Evolutionary conservation across 768 basidiomycete species (phyloP).

Genomic region (Termitomyces sp.): DNA sequence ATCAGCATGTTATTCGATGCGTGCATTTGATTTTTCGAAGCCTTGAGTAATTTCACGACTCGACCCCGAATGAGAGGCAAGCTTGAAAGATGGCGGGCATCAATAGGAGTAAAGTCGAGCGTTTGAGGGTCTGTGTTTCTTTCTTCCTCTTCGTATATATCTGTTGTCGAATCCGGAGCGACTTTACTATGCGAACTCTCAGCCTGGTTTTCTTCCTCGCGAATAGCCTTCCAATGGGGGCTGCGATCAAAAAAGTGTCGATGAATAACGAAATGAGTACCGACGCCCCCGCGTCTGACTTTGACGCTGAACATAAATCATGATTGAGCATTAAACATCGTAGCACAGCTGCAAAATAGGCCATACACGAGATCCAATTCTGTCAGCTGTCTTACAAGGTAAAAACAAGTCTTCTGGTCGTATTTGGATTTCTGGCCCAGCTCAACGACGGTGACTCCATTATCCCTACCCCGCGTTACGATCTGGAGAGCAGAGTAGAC

Average conservation of each 20-base stretch:
- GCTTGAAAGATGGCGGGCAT: slow-evolving; percentile 75
- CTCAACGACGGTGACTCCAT: slow-evolving; percentile 75
- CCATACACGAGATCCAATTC: slow-evolving; percentile 72
- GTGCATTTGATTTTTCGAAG: slow-evolving; percentile 68
- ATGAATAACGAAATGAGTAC: slow-evolving; percentile 77
- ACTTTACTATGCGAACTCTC: slow-evolving; percentile 26
- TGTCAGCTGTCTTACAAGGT: slow-evolving; percentile 74
- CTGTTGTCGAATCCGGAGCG: slow-evolving; percentile 14
- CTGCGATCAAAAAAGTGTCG: slow-evolving; percentile 80
- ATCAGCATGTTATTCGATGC: slow-evolving; percentile 73
- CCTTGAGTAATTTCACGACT: slow-evolving; percentile 67
- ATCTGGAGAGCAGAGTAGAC: slow-evolving; percentile 83
- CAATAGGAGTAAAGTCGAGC: slow-evolving; percentile 68
- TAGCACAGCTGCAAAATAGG: background rate
- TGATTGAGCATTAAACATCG: slow-evolving; percentile 1
- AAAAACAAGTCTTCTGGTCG: slow-evolving; percentile 89
- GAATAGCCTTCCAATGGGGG: slow-evolving; percentile 73
- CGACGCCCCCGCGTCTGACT: slow-evolving; percentile 73
- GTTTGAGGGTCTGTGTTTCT: slow-evolving; percentile 27
- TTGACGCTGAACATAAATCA: slow-evolving; percentile 50
- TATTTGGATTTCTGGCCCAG: slow-evolving; percentile 77
- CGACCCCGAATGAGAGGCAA: slow-evolving; percentile 68
- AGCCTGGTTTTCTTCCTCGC: slow-evolving; percentile 62
- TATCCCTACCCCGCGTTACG: slow-evolving; percentile 76
- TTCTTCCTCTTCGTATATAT: slow-evolving; percentile 31